Conservation (phyloP, 129 eudicot genomes). For the Arctium minus region DNA sequence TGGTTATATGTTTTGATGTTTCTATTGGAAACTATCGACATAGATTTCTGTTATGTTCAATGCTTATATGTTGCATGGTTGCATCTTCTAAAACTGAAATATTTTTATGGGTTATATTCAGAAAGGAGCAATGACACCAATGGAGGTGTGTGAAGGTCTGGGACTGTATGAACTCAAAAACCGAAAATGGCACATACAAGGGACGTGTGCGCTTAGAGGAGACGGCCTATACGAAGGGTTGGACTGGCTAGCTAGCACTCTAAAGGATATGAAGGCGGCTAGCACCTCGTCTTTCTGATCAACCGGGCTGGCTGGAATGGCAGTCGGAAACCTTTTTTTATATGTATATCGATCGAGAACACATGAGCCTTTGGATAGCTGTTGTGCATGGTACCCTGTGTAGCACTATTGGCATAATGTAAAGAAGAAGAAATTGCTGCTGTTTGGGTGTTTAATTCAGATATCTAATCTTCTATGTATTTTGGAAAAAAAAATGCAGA, state of each 20-base stretch:
- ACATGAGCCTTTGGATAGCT: conserved; percentile 19
- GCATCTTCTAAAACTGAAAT: background rate
- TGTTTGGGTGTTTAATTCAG: conserved; percentile 25
- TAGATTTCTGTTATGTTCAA: background rate
- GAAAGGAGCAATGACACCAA: conserved; percentile 96
- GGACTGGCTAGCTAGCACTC: conserved; percentile 96
- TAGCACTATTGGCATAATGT: conserved; percentile 28
- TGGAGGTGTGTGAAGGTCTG: conserved; percentile 96
- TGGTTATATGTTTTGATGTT: background rate
- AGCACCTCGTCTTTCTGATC: conserved; percentile 68
- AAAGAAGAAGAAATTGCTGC: conserved; percentile 17
- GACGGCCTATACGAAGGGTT: conserved; percentile 96
- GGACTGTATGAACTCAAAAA: conserved; percentile 86
- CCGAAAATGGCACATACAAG: conserved; percentile 99
- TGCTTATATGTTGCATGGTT: background rate
- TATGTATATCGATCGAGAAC: conserved; percentile 24
- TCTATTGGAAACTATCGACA: background rate
- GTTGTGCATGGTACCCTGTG: conserved; percentile 29
- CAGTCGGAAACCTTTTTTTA: background rate
- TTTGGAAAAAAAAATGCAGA: conserved; percentile 7
- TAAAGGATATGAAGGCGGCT: conserved; percentile 84
- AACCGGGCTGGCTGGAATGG: conserved; percentile 27
- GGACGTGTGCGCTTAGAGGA: conserved; percentile 94
- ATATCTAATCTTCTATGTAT: conserved; percentile 12
- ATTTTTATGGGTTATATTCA: conserved; percentile 13